A percentile compares a stretch with the other conserved stretches of the same genome.
phyloP scores from a whole-genome alignment of 129 eudicot species.

The Smallanthus sonchifolius region DNA sequence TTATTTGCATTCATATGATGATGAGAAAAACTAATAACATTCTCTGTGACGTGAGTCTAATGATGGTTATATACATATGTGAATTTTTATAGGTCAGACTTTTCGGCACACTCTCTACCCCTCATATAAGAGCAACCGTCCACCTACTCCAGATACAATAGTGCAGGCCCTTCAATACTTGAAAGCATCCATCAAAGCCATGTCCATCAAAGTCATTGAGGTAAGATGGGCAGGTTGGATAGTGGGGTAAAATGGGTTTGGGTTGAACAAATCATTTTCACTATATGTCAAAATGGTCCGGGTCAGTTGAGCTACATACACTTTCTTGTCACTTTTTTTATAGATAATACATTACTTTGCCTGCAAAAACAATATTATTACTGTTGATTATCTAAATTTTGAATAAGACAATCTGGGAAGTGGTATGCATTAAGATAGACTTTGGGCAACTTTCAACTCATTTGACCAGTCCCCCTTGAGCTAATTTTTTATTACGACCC shows the following conservation, averaged over 20 bases:
- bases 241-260: not conserved
- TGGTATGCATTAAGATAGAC: not conserved
- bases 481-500: not conserved
- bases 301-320: not conserved
- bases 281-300: not conserved
- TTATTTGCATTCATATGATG: conserved; percentile 10
- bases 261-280: not conserved
- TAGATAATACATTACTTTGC: not conserved
- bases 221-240: conserved; percentile 32
- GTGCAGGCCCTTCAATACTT: conserved; percentile 96
- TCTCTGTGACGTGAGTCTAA: not conserved
- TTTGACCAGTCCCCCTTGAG: not conserved
- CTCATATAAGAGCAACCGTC: conserved; percentile 82
- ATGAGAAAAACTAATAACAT: not conserved
- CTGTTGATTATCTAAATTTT: not conserved
- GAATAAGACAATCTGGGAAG: not conserved
- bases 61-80: conserved; percentile 1
- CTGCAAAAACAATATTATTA: not conserved
- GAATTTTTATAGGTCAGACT: conserved; percentile 55
- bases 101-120: conserved; percentile 94
- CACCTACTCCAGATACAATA: conserved; percentile 95
- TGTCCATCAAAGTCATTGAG: conserved; percentile 97
- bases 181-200: conserved; percentile 89
- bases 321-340: not conserved
- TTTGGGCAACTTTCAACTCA: not conserved